Conservation (phyloP, 768 basidiomycete species). For the Cystobasidium onofrii region DNA sequence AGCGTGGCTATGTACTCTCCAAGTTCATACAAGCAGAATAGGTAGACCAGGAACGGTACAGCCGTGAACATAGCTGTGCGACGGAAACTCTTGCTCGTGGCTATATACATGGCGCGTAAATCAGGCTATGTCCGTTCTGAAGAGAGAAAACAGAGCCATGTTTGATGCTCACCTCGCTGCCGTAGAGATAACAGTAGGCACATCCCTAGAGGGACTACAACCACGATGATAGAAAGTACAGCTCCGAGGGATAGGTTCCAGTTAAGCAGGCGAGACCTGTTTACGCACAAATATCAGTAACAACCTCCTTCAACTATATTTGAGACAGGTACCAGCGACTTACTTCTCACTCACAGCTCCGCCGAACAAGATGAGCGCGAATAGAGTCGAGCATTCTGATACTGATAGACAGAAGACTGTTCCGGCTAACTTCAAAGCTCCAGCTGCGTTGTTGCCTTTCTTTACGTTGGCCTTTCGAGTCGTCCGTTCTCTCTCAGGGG, state of each 20-base stretch:
- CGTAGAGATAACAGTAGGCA: constrained; percentile 38
- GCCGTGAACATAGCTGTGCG: constrained; percentile 36
- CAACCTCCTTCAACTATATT: background rate
- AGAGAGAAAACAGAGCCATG: background rate
- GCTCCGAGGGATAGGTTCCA: constrained; percentile 41
- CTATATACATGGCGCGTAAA: constrained; percentile 1
- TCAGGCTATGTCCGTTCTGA: too few relatives aligned
- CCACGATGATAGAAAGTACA: constrained; percentile 40
- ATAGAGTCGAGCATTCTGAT: constrained; percentile 41
- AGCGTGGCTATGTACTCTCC: constrained; percentile 33
- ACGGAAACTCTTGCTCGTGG: constrained; percentile 17
- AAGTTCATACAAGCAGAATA: constrained; percentile 38
- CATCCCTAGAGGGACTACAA: constrained; percentile 40
- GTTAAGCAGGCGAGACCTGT: constrained; percentile 39
- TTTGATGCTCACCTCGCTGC: background rate
- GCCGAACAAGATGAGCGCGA: constrained; percentile 41
- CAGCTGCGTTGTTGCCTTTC: background rate
- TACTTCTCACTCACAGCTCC: constrained; percentile 37
- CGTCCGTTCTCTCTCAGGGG: background rate
- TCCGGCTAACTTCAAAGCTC: constrained; percentile 31
- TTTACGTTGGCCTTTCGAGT: background rate
- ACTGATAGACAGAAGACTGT: constrained; percentile 41
- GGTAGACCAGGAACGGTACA: constrained; percentile 38
- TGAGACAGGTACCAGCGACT: constrained; percentile 4
- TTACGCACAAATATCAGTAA: background rate